Conservation (phyloP, 129 eudicot genomes). For the Saposhnikovia divaricata region DNA sequence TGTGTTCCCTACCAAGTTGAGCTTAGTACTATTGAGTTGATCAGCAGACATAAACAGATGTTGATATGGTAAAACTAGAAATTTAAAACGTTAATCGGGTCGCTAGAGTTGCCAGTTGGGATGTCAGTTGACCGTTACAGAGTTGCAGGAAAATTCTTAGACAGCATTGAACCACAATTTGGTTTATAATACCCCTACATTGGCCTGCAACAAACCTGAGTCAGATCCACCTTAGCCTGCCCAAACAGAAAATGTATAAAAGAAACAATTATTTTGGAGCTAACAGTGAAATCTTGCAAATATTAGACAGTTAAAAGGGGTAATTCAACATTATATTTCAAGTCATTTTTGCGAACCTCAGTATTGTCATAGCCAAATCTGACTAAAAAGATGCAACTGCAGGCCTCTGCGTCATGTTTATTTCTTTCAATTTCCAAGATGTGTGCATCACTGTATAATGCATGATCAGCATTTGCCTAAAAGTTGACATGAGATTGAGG, state of each 20-base stretch:
- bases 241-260: slow-evolving; percentile 4
- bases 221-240: slow-evolving; percentile 43
- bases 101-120: not conserved
- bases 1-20: too few relatives aligned
- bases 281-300: not conserved
- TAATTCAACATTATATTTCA: not conserved
- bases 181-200: slow-evolving; percentile 11
- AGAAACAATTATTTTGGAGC: not conserved
- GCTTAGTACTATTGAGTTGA: not conserved
- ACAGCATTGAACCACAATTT: not conserved
- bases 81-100: not conserved
- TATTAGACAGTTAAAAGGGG: not conserved
- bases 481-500: slow-evolving; percentile 6
- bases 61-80: not conserved
- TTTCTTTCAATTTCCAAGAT: slow-evolving; percentile 41
- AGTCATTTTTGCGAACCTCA: slow-evolving; percentile 36
- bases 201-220: slow-evolving; percentile 66
- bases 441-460: slow-evolving; percentile 72
- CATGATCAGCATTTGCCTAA: slow-evolving; percentile 67
- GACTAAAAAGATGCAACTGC: slow-evolving; percentile 63
- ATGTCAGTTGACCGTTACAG: not conserved
- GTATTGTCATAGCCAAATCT: slow-evolving; percentile 47
- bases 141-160: not conserved
- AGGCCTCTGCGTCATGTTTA: slow-evolving; percentile 38
- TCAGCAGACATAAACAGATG: too few relatives aligned